Conservation (phyloP, 495 filamentous ascomycete species). For the Podospora pseudoanserina region DNA sequence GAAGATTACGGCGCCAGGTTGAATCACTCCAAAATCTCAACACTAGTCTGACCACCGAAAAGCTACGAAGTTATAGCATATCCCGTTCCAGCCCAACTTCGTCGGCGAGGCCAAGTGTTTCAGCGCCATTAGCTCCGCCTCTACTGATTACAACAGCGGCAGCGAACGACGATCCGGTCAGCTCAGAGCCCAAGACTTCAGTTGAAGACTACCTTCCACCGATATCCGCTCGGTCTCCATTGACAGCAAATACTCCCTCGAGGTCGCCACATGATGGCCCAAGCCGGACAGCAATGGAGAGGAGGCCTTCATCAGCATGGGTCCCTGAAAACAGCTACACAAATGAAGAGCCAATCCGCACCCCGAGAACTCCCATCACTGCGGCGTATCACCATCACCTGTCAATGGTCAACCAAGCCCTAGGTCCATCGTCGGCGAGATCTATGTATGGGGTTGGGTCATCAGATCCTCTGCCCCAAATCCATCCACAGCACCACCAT, state of each 20-base stretch:
- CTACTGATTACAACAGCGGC: background rate
- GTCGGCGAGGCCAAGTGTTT: constrained; percentile 6
- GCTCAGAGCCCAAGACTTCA: background rate
- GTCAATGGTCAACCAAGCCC: background rate
- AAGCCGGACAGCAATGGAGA: background rate
- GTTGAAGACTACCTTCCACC: background rate
- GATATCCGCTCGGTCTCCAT: background rate
- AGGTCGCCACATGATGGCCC: background rate
- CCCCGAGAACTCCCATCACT: background rate
- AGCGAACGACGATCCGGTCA: background rate
- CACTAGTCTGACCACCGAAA: background rate
- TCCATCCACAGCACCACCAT: background rate
- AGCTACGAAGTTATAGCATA: background rate
- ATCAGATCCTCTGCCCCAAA: background rate
- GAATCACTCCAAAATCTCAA: constrained; percentile 12
- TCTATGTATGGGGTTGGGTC: background rate
- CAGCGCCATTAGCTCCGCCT: background rate
- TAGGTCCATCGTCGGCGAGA: background rate
- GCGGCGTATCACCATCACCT: constrained; percentile 13
- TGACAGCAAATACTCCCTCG: background rate
- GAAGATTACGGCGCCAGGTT: constrained; percentile 17
- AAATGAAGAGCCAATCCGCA: constrained; percentile 1
- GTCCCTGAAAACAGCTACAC: background rate
- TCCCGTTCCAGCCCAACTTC: background rate
- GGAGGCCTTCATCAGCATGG: background rate